A percentile compares a stretch with the other conserved stretches of the same genome.
Conservation (phyloP, 1,284 basidiomycete genomes). For the Calocybe gambosa region DNA sequence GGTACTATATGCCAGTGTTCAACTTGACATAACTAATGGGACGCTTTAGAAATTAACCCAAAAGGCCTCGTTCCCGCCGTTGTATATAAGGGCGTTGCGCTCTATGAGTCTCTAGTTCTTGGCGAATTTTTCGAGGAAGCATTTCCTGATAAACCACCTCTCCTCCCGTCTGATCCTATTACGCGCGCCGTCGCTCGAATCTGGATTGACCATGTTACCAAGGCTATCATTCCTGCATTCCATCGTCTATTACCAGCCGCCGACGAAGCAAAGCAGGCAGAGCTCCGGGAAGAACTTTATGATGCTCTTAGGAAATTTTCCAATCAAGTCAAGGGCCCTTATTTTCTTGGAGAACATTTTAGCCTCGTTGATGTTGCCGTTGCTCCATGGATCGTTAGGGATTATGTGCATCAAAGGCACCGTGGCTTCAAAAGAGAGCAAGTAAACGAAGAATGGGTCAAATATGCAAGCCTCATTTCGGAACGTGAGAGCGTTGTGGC, state of each 20-base stretch:
- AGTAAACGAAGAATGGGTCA: conserved; percentile 40
- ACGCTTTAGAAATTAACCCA: conserved; percentile 49
- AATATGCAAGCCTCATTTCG: conserved; percentile 38
- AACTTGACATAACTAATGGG: background rate
- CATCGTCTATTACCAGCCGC: conserved; percentile 46
- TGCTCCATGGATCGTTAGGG: conserved; percentile 52
- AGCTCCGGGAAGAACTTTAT: conserved; percentile 40
- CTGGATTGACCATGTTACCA: conserved; percentile 49
- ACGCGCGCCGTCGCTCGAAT: conserved; percentile 44
- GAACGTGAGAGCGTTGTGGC: conserved; percentile 42
- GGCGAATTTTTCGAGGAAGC: conserved; percentile 60
- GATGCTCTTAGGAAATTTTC: conserved; percentile 41
- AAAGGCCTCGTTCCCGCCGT: conserved; percentile 65
- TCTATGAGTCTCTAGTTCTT: conserved; percentile 57
- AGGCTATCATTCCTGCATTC: conserved; percentile 46
- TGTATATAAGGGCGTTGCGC: conserved; percentile 47
- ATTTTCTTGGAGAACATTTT: conserved; percentile 52
- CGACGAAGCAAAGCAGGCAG: conserved; percentile 43
- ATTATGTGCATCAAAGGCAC: conserved; percentile 43
- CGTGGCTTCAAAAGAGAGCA: conserved; percentile 42
- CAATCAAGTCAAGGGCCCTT: conserved; percentile 48
- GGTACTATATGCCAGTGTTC: conserved; percentile 25
- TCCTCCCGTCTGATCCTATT: conserved; percentile 46
- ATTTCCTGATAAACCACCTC: conserved; percentile 39
- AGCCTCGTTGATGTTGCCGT: conserved; percentile 53